A percentile compares a stretch with the other conserved stretches of the same genome.
Conservation (phyloP, 2,329 filamentous ascomycete genomes). For the Sordariomycetes sp. region DNA sequence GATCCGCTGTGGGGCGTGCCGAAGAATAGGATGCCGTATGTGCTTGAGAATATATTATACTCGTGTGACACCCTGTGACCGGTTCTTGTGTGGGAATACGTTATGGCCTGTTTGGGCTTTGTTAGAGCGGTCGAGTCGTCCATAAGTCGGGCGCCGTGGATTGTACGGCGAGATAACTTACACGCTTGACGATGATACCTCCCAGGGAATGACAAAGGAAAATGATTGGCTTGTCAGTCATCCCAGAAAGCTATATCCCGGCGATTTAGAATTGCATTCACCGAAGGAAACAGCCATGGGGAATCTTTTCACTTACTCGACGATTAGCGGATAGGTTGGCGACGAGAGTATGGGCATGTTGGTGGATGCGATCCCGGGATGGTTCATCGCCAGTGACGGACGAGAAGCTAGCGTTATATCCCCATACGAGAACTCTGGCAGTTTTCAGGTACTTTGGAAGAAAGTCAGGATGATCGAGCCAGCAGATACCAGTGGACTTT, state of each 20-base stretch:
- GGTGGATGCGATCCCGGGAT: neutral
- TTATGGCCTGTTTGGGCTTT: neutral
- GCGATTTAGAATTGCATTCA: neutral
- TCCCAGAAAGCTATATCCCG: neutral
- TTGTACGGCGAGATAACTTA: neutral
- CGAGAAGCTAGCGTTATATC: neutral
- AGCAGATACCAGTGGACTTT: neutral
- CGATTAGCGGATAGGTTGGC: neutral
- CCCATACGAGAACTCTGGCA: neutral
- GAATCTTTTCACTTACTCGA: neutral
- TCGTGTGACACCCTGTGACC: neutral
- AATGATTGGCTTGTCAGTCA: neutral
- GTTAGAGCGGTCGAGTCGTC: neutral
- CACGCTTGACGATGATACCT: neutral
- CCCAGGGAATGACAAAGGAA: neutral
- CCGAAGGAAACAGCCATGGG: too few species aligned
- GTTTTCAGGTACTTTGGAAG: neutral
- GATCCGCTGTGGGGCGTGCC: neutral
- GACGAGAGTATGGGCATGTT: slow-evolving; percentile 2
- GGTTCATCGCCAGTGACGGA: neutral
- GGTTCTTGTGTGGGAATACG: neutral
- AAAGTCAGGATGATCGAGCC: neutral
- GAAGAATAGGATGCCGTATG: neutral
- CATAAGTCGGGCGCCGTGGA: neutral
- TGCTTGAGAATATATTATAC: neutral